These are phyloP conservation scores for Cystofilobasidium ferigula DNA, from an alignment of 768 basidiomycete genomes.

Conservation along the genomic window DNA sequence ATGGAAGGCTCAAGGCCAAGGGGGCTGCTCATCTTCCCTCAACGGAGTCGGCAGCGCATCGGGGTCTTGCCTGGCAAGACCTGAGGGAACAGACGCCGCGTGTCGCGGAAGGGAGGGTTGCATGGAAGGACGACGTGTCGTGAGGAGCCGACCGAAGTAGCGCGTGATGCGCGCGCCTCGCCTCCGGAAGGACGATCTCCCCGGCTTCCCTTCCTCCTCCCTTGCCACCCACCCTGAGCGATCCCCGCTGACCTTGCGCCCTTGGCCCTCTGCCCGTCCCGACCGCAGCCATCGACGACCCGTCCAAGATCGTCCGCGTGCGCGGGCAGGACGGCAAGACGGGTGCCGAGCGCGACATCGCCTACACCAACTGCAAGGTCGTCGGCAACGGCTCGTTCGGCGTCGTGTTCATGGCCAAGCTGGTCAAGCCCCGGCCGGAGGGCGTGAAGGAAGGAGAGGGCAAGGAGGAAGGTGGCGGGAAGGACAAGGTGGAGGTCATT, in stretches of 20 bases:
- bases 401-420: slow-evolving; percentile 92
- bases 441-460: neutral
- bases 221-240: neutral
- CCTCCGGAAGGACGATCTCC: neutral
- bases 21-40: too few relatives aligned
- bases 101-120: too few relatives aligned
- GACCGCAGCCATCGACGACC: slow-evolving; percentile 56
- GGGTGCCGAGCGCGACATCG: slow-evolving; percentile 72
- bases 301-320: slow-evolving; percentile 90
- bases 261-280: neutral
- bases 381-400: slow-evolving; percentile 98
- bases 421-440: slow-evolving; percentile 44
- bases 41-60: too few relatives aligned
- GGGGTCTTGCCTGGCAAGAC: too few relatives aligned
- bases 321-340: slow-evolving; percentile 89
- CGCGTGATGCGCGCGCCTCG: too few relatives aligned
- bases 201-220: neutral
- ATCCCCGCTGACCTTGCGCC: neutral
- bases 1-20: too few relatives aligned
- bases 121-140: too few relatives aligned
- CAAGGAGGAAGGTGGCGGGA: slow-evolving; percentile 7
- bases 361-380: slow-evolving; percentile 95
- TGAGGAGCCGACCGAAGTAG: too few relatives aligned
- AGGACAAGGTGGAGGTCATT: slow-evolving; percentile 31
- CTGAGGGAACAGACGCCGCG: too few relatives aligned